Evolutionary conservation across 768 basidiomycete genomes (phyloP).

Genomic region (Tylopilus intermedius): DNA sequence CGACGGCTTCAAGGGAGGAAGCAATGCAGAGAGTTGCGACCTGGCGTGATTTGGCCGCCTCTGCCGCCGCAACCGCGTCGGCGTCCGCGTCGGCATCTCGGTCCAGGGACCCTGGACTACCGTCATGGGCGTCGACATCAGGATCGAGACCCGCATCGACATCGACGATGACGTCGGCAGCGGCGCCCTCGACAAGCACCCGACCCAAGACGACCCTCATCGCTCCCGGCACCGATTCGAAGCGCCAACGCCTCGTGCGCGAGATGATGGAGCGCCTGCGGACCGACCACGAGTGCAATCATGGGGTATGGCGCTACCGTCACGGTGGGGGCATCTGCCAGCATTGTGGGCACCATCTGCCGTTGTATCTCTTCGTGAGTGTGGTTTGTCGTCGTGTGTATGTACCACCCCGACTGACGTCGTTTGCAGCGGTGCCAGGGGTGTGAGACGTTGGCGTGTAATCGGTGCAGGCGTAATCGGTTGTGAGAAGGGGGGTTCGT

Average conservation of each 20-base stretch:
- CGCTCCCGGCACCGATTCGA: not conserved
- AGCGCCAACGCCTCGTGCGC: slow-evolving; percentile 22
- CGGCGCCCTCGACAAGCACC: not conserved
- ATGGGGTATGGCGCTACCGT: slow-evolving; percentile 41
- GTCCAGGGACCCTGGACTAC: no score
- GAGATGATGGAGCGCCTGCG: slow-evolving; percentile 38
- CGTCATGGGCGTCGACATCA: no score
- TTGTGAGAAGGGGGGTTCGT: slow-evolving; percentile 11
- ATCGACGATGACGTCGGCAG: not conserved
- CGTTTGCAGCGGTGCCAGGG: slow-evolving; percentile 28
- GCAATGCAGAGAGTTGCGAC: not conserved
- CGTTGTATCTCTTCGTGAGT: slow-evolving; percentile 47
- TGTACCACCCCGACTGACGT: no score
- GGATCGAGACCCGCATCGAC: not conserved
- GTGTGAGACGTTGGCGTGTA: slow-evolving; percentile 34
- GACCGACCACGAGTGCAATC: slow-evolving; percentile 50
- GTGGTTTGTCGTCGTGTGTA: not conserved
- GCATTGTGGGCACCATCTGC: slow-evolving; percentile 38
- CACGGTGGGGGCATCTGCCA: slow-evolving; percentile 44
- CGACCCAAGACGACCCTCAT: not conserved
- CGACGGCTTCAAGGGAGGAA: not conserved
- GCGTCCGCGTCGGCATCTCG: not conserved
- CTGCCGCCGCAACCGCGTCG: not conserved
- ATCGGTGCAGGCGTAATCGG: slow-evolving; percentile 36
- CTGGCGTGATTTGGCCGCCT: not conserved